Conservation (phyloP, 805 yeast species). For the Vanderwaltozyma tropicalis region DNA sequence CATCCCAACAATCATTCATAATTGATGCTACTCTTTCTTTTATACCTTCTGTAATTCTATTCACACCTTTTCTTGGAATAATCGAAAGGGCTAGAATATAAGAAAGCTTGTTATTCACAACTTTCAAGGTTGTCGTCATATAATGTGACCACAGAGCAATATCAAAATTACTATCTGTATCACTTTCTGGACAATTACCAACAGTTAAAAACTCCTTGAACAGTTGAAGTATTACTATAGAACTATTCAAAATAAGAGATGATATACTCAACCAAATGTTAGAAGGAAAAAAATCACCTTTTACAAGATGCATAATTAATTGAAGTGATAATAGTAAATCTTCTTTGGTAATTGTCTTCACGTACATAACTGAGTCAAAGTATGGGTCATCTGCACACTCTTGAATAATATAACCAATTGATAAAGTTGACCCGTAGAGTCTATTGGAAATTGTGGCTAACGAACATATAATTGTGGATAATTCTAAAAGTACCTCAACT, state of each 20-base stretch:
- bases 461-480: conserved; percentile 50
- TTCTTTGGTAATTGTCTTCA: conserved; percentile 32
- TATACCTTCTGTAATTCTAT: conserved; percentile 49
- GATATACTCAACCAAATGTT: conserved; percentile 66
- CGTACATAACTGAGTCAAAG: conserved; percentile 34
- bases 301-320: conserved; percentile 41
- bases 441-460: conserved; percentile 41
- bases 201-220: conserved; percentile 39
- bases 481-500: conserved; percentile 64
- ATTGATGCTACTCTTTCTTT: conserved; percentile 21
- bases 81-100: conserved; percentile 60
- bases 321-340: conserved; percentile 36
- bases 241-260: conserved; percentile 45
- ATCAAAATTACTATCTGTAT: conserved; percentile 43
- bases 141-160: conserved; percentile 54
- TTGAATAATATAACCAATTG: conserved; percentile 33
- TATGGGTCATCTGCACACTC: conserved; percentile 31
- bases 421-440: conserved; percentile 33
- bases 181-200: conserved; percentile 47
- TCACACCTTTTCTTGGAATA: conserved; percentile 63
- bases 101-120: conserved; percentile 59
- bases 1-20: conserved; percentile 48
- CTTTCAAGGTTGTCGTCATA: conserved; percentile 43
- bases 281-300: conserved; percentile 52
- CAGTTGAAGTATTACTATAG: conserved; percentile 44